Base-by-base conservation (phyloP, 129 eudicot species). In the Helianthus tuberosus region DNA sequence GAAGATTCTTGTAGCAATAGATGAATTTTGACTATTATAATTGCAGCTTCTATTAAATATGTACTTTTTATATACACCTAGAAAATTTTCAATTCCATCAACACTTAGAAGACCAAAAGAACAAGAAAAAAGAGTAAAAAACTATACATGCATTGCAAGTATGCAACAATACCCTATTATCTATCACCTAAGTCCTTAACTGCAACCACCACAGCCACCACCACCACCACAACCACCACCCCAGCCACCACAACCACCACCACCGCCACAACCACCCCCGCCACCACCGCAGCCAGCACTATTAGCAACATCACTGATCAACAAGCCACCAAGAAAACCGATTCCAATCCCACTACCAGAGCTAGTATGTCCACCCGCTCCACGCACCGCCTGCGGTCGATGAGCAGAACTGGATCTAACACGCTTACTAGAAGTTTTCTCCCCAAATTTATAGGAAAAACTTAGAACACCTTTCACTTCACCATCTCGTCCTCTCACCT, bases 391-490 rank as follows among this genome's bases (percentile, higher is more conserved):
- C n/a, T n/a, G 10, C n/a, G 4, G 11, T 9, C 10, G 29, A 25
- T 9, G 8, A 66, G 74, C 9, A 1, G 48, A n/a, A 52, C 69
- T 12, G 77, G 76, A 13, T 76, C 41, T 6, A 11, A 11, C 25
- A 36, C 2, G 1, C 29, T 25, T 25, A 25, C 29, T 2, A 25
- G 2, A 25, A 25, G 44, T 23, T 25, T 44, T 75, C 0, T 73
- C 88, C 4, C 86, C 75, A 53, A 83, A 68, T 54, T 81, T 55
- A 51, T 81, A 89, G 6, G 87, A 75, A 62, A 89, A 79, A 13
- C 64, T 79, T 10, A 89, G 25, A 25, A 69, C 83, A 1, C 96
- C 96, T 27, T 81, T 73, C 2, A 81, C 59, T 48, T 74, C 82
- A 8, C 86, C 89, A 6, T 77, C 59, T 11, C 77, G 75, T 23